These are phyloP conservation scores for Hymenoscyphus linearis DNA, from an alignment of 2,329 filamentous ascomycete species.

Conservation along the genomic window DNA sequence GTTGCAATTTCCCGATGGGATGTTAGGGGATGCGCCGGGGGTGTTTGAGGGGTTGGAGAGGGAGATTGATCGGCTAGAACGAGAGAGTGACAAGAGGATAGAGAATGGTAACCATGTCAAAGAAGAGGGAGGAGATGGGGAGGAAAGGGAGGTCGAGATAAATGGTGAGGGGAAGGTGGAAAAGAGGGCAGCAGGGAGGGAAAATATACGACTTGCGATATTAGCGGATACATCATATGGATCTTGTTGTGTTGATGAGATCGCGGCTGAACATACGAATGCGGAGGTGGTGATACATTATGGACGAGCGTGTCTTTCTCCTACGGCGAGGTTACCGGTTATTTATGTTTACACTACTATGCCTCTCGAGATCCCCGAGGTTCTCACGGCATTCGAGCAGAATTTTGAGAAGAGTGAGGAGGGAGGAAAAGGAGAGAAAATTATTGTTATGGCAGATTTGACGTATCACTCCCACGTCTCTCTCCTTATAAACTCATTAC, in stretches of 20 bases:
- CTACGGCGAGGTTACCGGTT: conserved; percentile 79
- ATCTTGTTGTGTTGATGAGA: conserved; percentile 93
- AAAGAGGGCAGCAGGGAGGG: neutral
- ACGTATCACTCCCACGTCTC: conserved; percentile 75
- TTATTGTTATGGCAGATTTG: conserved; percentile 84
- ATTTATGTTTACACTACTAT: conserved; percentile 85
- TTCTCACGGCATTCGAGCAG: conserved; percentile 54
- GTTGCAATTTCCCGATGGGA: conserved; percentile 91
- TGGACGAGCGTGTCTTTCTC: conserved; percentile 84
- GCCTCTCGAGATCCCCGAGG: conserved; percentile 55
- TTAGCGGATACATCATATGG: conserved; percentile 95
- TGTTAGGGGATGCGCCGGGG: conserved; percentile 79
- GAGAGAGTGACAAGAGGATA: conserved; percentile 9
- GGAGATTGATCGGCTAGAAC: conserved; percentile 35
- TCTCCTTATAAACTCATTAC: conserved; percentile 49
- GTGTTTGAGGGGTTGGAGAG: conserved; percentile 64
- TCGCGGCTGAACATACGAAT: conserved; percentile 88
- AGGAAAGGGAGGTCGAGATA: neutral
- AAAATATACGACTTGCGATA: conserved; percentile 59
- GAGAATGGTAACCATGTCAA: neutral
- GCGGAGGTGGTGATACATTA: conserved; percentile 94
- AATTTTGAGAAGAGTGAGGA: conserved; percentile 51
- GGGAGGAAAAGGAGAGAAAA: conserved; percentile 39
- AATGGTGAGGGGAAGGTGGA: neutral
- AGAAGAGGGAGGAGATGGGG: neutral